These are phyloP conservation scores for Fusarium decemcellulare DNA, from an alignment of 2,329 filamentous ascomycete species.

Conservation along the genomic window DNA sequence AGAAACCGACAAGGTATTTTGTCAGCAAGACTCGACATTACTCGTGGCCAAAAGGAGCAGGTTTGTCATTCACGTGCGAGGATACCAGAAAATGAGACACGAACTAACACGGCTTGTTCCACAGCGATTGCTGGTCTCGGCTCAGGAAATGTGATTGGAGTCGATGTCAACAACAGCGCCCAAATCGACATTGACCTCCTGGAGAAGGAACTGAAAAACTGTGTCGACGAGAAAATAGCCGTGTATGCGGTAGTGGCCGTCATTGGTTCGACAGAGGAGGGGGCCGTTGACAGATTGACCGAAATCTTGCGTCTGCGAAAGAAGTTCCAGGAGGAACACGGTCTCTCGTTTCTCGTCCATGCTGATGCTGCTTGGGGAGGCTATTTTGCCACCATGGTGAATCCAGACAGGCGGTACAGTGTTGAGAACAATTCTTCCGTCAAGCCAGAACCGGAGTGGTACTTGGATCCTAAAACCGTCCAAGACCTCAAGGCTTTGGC, in stretches of 20 bases:
- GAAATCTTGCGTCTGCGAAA: conserved; percentile 56
- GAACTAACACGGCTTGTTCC: not conserved
- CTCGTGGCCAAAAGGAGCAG: conserved; percentile 64
- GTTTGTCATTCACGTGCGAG: conserved; percentile 45
- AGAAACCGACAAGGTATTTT: conserved; percentile 53
- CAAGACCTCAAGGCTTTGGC: conserved; percentile 56
- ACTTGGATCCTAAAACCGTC: conserved; percentile 53
- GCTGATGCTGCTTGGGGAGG: conserved; percentile 66
- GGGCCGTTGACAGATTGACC: conserved; percentile 58
- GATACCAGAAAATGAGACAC: not conserved
- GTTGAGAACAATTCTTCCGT: not conserved
- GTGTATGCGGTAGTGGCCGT: conserved; percentile 62
- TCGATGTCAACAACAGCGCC: conserved; percentile 57
- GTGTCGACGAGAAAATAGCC: conserved; percentile 48
- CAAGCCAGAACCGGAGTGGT: conserved; percentile 52
- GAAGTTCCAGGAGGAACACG: conserved; percentile 55
- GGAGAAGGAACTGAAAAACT: conserved; percentile 48
- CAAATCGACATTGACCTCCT: conserved; percentile 55
- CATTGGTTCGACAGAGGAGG: conserved; percentile 64
- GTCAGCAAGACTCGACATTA: conserved; percentile 61
- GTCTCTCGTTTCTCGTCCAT: conserved; percentile 62
- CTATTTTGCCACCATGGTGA: conserved; percentile 63
- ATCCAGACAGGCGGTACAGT: conserved; percentile 43
- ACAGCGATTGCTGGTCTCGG: conserved; percentile 61
- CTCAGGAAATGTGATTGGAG: conserved; percentile 56